Conservation (phyloP, 345 rosid genomes). For the Luvunga scandens region DNA sequence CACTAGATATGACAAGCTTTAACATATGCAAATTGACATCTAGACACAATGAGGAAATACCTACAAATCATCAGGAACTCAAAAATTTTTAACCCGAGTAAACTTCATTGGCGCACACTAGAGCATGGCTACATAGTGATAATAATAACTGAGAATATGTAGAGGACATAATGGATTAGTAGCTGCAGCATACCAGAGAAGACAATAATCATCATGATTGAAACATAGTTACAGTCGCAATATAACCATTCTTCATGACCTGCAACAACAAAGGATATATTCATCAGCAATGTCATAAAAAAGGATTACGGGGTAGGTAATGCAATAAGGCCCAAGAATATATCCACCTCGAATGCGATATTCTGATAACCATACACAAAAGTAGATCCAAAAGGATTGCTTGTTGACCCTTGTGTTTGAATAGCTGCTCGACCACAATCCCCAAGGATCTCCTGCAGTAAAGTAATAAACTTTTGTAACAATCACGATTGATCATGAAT, state of each 20-base stretch:
- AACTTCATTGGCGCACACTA: not conserved
- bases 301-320: not conserved
- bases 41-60: not conserved
- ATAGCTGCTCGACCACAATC: constrained; percentile 97
- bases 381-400: constrained; percentile 96
- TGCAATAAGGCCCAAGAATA: not conserved
- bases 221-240: constrained; percentile 88
- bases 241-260: constrained; percentile 97
- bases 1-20: not conserved
- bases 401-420: constrained; percentile 90
- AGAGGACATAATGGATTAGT: not conserved
- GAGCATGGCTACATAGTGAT: not conserved
- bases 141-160: not conserved
- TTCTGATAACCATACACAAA: constrained; percentile 93
- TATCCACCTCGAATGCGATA: constrained; percentile 85
- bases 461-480: constrained; percentile 1
- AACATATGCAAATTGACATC: not conserved
- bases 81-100: not conserved
- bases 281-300: constrained; percentile 11
- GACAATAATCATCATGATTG: constrained; percentile 54
- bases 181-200: constrained; percentile 10
- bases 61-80: not conserved
- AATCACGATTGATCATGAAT: not conserved
- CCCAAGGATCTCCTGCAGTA: constrained; percentile 78
- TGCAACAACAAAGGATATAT: constrained; percentile 26